Evolutionary conservation across 768 basidiomycete genomes (phyloP).

Genomic region (Amanita pseudoporphyria): DNA sequence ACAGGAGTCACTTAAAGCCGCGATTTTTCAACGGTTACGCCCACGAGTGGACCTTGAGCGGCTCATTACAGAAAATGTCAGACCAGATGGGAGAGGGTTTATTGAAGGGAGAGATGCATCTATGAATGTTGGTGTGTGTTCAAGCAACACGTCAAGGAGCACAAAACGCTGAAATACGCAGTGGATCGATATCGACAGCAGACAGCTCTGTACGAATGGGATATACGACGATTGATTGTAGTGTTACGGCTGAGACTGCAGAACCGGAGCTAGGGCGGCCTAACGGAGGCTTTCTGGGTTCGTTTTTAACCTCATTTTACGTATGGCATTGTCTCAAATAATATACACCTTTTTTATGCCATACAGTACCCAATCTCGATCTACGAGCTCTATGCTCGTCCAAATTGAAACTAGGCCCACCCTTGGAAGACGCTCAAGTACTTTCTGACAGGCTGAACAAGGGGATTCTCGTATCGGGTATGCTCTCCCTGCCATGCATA

Average conservation of each 20-base stretch:
- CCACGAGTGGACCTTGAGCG: slow-evolving; percentile 82
- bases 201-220: slow-evolving; percentile 88
- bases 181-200: slow-evolving; percentile 90
- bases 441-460: slow-evolving; percentile 79
- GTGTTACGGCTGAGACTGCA: slow-evolving; percentile 95
- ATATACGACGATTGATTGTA: slow-evolving; percentile 91
- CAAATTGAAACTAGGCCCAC: slow-evolving; percentile 92
- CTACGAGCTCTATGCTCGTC: slow-evolving; percentile 90
- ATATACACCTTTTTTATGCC: slow-evolving; percentile 66
- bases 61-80: slow-evolving; percentile 71
- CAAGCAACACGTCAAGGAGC: too few species aligned
- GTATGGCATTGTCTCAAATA: background rate
- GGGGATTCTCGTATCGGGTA: slow-evolving; percentile 56
- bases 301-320: slow-evolving; percentile 15
- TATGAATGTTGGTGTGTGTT: too few species aligned
- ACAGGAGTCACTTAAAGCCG: too few species aligned
- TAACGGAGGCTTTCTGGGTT: slow-evolving; percentile 76
- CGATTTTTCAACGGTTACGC: slow-evolving; percentile 81
- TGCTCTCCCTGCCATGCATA: slow-evolving; percentile 62
- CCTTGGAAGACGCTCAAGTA: slow-evolving; percentile 88
- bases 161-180: slow-evolving; percentile 53
- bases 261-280: too few species aligned
- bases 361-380: too few species aligned
- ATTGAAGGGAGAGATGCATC: too few species aligned
- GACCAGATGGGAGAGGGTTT: too few species aligned